Evolutionary conservation across 345 rosid species (phyloP).

Genomic region (Angophora floribunda): DNA sequence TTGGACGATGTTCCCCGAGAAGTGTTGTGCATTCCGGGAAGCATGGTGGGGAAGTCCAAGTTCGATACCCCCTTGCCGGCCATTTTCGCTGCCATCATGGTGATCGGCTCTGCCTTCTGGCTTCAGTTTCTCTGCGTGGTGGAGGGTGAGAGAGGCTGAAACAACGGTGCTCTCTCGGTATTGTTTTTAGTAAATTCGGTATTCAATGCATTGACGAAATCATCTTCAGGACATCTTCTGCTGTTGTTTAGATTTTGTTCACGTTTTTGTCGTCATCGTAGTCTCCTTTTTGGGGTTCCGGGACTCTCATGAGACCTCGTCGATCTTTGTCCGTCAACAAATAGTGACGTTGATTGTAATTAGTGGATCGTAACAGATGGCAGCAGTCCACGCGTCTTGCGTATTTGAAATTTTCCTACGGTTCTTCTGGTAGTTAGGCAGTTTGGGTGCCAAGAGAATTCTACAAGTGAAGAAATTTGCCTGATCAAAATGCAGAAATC

Average conservation of each 20-base stretch:
- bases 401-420: background rate
- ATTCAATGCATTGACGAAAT: background rate
- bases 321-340: background rate
- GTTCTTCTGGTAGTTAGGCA: background rate
- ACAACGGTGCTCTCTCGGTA: background rate
- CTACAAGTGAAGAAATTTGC: background rate
- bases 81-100: slow-evolving; percentile 18
- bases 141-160: background rate
- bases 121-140: slow-evolving; percentile 21
- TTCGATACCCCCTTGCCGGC: slow-evolving; percentile 29
- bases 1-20: slow-evolving; percentile 12
- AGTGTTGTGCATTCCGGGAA: slow-evolving; percentile 15
- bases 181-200: background rate
- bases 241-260: background rate
- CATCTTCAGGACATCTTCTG: background rate
- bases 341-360: background rate
- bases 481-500: background rate
- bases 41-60: slow-evolving; percentile 14
- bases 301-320: background rate
- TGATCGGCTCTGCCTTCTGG: slow-evolving; percentile 18
- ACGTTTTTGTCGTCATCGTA: background rate
- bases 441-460: fast-evolving
- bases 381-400: background rate
- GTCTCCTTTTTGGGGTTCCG: background rate
- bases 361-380: background rate